Evolutionary conservation across 148 eudicot species (phyloP), one percentile per base, ranked within the genome.

Genomic region (Limonium bicolor): DNA sequence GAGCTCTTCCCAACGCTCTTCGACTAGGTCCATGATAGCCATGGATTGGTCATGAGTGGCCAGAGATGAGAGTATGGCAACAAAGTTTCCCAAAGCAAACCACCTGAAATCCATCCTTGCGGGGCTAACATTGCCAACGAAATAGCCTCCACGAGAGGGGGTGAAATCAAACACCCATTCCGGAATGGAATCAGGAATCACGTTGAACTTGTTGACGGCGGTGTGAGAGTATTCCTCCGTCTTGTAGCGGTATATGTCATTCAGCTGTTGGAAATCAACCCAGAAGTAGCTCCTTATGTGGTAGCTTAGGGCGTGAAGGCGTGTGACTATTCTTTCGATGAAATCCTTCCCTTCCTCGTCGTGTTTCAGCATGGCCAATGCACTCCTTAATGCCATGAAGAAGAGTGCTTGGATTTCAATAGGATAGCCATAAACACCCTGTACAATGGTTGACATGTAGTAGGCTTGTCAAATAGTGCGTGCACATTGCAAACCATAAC

Each of bases 141-240:
- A 60, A 46, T 60, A 60, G 7, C 64, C 64, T 6, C 64, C 64
- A 19, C 7, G 37, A 29, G 26, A 51, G 3, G 64, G 58, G 52
- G 53, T 60, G 36, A 60, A 60, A 46, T 60, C 58, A 20, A 60
- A 60, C 1, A 60, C 50, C 64, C 64, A 60, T 13, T 52, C 64
- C 24, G 64, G 64, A 41, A 60, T 35, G 17, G 64, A 60, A 16
- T 78, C 86, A 1, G 59, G 44, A 29, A 62, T 55, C 41, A 62
- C 86, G 27, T 78, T 78, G 55, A 62, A 41, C 52, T 48, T 57
- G 20, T 48, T 54, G 39, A 78, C 86, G 9, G 86, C 86, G 34
- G 86, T 78, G 41, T 78, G 86, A 43, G 86, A 78, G 46, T 78
- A 78, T 39, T 78, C 82, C 51, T 78, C 86, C 0, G 86, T 78